Conservation (phyloP, 495 filamentous ascomycete genomes). For the Daldinia concentrica region DNA sequence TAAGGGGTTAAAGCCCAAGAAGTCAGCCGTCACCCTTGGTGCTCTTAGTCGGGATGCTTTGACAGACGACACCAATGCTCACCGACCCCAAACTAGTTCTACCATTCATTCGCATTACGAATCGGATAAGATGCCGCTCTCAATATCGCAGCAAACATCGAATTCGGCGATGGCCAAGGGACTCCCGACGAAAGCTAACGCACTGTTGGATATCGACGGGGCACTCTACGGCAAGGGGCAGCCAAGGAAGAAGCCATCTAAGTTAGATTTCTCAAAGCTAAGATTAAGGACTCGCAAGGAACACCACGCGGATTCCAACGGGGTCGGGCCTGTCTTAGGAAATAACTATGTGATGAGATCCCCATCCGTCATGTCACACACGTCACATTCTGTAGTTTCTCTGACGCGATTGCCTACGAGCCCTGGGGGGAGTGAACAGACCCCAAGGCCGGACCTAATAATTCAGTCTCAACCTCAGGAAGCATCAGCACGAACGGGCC, state of each 20-base stretch:
- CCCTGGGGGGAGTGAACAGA: slow-evolving; percentile 13
- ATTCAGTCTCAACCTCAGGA: slow-evolving; percentile 35
- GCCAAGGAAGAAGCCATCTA: slow-evolving; percentile 60
- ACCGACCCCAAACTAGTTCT: slow-evolving; percentile 58
- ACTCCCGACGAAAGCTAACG: slow-evolving; percentile 55
- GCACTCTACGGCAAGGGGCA: slow-evolving; percentile 26
- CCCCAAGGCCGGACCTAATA: slow-evolving; percentile 40
- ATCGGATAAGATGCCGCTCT: slow-evolving; percentile 58
- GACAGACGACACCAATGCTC: slow-evolving; percentile 52
- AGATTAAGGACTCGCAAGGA: slow-evolving; percentile 46
- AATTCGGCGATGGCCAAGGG: slow-evolving; percentile 64
- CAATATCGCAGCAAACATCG: slow-evolving; percentile 65
- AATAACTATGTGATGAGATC: slow-evolving; percentile 49
- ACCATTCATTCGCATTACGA: slow-evolving; percentile 64
- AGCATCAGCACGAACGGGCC: slow-evolving; percentile 44
- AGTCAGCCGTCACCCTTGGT: slow-evolving; percentile 35
- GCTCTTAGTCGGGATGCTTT: slow-evolving; percentile 39
- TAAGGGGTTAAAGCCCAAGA: slow-evolving; percentile 34
- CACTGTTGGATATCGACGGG: slow-evolving; percentile 55
- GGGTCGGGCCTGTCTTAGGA: slow-evolving; percentile 42
- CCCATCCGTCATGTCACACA: slow-evolving; percentile 52
- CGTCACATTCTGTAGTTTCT: slow-evolving; percentile 38
- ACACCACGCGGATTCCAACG: slow-evolving; percentile 22
- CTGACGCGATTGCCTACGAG: slow-evolving; percentile 31
- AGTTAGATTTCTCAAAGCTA: slow-evolving; percentile 57